These are phyloP conservation scores for Haematococcus lacustris DNA, from an alignment of 139 green algal species.

Conservation along the genomic window DNA sequence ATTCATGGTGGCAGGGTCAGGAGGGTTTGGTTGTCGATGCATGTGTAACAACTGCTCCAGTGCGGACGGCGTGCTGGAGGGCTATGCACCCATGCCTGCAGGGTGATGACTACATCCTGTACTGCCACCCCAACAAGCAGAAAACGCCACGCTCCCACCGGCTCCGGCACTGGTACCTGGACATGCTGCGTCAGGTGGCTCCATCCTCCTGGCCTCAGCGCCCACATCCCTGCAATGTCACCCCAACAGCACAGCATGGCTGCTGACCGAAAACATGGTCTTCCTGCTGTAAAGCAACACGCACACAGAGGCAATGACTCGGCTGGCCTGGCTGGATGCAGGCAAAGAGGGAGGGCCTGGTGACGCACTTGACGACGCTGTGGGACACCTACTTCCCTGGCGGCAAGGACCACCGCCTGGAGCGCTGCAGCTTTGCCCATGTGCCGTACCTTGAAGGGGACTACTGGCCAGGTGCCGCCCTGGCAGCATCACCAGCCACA, in stretches of 20 bases:
- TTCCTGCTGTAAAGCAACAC: too few relatives aligned
- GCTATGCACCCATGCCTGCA: too few relatives aligned
- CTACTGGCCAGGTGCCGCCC: conserved; percentile 84
- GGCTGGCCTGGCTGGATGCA: too few relatives aligned
- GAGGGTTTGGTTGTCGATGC: too few relatives aligned
- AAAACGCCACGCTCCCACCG: conserved; percentile 87
- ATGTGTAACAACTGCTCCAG: too few relatives aligned
- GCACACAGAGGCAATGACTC: too few relatives aligned
- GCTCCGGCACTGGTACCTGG: conserved; percentile 85
- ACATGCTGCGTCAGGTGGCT: conserved; percentile 6
- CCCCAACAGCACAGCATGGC: too few relatives aligned
- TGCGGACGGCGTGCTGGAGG: too few relatives aligned
- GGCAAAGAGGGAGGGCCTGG: conserved; percentile 40
- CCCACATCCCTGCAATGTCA: too few relatives aligned
- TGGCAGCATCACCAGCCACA: background rate
- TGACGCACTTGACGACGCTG: conserved; percentile 82
- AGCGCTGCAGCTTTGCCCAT: conserved; percentile 42
- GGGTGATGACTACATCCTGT: conserved; percentile 99
- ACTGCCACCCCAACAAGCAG: conserved; percentile 93
- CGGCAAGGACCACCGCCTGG: conserved; percentile 63
- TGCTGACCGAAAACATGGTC: too few relatives aligned
- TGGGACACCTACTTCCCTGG: conserved; percentile 91
- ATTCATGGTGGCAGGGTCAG: too few relatives aligned
- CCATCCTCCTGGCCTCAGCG: too few relatives aligned
- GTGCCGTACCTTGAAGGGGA: conserved; percentile 98